Percentiles rank a stretch among this genome's conserved stretches.
These are phyloP conservation scores for Climacium dendroides DNA, from an alignment of 225 moss, liverwort and hornwort species.

Conservation along the genomic window DNA sequence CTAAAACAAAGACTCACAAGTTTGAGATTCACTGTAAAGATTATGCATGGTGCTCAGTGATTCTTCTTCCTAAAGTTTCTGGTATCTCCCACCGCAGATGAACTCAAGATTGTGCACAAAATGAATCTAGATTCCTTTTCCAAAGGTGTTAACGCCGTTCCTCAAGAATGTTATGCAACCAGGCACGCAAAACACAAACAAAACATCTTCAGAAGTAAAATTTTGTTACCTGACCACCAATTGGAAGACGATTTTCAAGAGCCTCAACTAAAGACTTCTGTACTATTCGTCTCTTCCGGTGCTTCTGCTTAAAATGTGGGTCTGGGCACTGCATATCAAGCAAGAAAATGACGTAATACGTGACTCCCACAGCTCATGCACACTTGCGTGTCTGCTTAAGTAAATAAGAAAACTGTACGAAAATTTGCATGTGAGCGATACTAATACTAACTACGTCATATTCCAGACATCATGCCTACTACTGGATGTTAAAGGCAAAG, in stretches of 20 bases:
- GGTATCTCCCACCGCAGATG: neutral
- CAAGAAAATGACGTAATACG: neutral
- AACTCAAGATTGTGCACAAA: neutral
- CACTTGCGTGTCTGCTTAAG: neutral
- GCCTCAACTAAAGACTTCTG: constrained; percentile 61
- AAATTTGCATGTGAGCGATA: neutral
- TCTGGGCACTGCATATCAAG: constrained; percentile 48
- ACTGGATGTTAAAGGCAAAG: neutral
- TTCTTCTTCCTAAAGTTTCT: neutral
- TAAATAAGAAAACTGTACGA: neutral
- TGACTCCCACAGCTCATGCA: neutral
- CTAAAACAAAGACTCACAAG: neutral
- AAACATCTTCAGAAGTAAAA: neutral
- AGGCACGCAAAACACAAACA: neutral
- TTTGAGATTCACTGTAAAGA: neutral
- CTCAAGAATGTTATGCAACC: neutral
- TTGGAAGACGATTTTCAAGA: constrained; percentile 32
- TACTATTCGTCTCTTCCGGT: constrained; percentile 70
- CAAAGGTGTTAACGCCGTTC: neutral
- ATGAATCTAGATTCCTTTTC: neutral
- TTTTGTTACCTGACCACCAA: constrained; percentile 33
- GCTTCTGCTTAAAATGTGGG: constrained; percentile 77
- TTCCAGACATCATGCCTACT: neutral
- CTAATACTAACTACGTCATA: neutral
- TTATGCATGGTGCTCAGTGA: neutral